Conservation (phyloP, 2,329 filamentous ascomycete species). For the Fusarium mexicanum region DNA sequence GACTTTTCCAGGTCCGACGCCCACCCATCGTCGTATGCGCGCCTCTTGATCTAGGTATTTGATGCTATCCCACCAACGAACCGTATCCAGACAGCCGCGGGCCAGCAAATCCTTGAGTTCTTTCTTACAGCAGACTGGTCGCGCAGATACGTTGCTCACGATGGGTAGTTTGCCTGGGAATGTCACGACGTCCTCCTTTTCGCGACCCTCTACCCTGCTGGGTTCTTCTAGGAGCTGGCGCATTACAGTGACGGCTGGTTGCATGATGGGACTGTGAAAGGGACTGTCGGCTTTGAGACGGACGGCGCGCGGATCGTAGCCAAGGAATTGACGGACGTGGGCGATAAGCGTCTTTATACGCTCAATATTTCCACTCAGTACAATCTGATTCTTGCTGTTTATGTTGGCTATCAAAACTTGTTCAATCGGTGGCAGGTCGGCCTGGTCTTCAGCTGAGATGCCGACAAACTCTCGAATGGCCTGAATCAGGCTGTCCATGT, state of each 20-base stretch:
- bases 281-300: conserved; percentile 87
- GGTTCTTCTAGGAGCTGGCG: conserved; percentile 70
- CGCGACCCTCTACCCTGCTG: conserved; percentile 62
- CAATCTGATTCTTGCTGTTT: conserved; percentile 96
- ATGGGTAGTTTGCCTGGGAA: conserved; percentile 82
- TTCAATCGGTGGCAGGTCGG: conserved; percentile 78
- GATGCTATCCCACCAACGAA: conserved; percentile 94
- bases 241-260: conserved; percentile 81
- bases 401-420: conserved; percentile 93
- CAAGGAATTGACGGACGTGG: conserved; percentile 87
- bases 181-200: conserved; percentile 71
- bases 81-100: conserved; percentile 87
- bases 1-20: conserved; percentile 93
- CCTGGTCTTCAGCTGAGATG: conserved; percentile 72
- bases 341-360: conserved; percentile 83
- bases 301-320: conserved; percentile 90
- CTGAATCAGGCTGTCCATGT: conserved; percentile 73
- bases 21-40: conserved; percentile 85
- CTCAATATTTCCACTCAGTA: conserved; percentile 86
- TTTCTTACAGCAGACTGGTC: conserved; percentile 77
- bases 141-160: conserved; percentile 85
- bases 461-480: conserved; percentile 84
- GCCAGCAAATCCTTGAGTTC: conserved; percentile 83
- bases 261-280: conserved; percentile 93
- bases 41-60: conserved; percentile 86